Conservation (phyloP, 805 yeast species). For the Clavispora fructus region DNA sequence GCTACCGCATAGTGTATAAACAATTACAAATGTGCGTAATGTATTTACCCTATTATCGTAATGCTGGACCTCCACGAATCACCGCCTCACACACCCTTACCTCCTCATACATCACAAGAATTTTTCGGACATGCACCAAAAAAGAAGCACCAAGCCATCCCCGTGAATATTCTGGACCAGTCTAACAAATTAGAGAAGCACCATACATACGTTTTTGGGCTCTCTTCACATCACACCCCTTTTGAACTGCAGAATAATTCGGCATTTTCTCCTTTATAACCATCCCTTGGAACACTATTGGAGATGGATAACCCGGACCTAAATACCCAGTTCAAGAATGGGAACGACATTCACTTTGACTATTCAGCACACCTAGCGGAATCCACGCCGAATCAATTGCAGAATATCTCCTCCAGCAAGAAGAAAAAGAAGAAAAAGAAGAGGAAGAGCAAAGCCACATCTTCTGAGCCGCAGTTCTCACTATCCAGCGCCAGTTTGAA, state of each 20-base stretch:
- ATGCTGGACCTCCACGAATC: background rate
- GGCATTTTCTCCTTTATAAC: background rate
- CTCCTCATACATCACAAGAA: slow-evolving; percentile 3
- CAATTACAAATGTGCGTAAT: background rate
- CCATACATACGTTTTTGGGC: background rate
- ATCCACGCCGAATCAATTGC: background rate
- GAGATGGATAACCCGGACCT: background rate
- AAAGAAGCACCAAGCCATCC: background rate
- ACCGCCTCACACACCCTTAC: background rate
- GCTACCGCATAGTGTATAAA: background rate
- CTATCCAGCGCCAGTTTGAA: slow-evolving; percentile 39
- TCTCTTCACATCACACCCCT: background rate
- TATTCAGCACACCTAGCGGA: slow-evolving; percentile 3
- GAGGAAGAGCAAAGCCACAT: slow-evolving; percentile 7
- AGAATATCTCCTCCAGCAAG: slow-evolving; percentile 10
- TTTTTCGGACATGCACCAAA: background rate
- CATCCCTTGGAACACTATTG: background rate
- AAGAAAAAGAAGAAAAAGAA: slow-evolving; percentile 31
- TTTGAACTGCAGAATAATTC: background rate
- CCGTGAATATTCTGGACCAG: background rate
- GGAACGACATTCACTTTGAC: slow-evolving; percentile 32
- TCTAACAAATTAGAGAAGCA: background rate
- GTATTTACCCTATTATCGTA: background rate
- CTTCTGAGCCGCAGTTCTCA: slow-evolving; percentile 6
- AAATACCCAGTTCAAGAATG: slow-evolving; percentile 20